Evolutionary conservation across 257 asterid species (phyloP).

Genomic region (Lithospermum erythrorhizon): DNA sequence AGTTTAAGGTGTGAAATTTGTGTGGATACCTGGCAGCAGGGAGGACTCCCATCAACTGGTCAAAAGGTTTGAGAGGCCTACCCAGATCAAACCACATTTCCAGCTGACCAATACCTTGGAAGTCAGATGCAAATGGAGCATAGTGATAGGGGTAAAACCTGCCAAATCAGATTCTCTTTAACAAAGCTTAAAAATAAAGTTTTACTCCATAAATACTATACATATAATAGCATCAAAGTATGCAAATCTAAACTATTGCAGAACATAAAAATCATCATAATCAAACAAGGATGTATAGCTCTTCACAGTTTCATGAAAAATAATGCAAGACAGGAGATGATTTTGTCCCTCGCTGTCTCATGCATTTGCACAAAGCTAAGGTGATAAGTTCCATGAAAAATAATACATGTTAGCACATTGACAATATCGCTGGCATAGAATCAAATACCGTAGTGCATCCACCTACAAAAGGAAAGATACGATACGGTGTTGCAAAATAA

Average conservation of each 20-base stretch:
- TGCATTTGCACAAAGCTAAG: neutral
- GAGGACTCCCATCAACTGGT: constrained; percentile 64
- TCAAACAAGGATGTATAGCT: neutral
- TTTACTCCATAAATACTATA: neutral
- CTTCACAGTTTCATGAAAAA: no score
- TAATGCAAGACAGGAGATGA: neutral
- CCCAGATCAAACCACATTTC: constrained; percentile 40
- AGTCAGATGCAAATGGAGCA: constrained; percentile 70
- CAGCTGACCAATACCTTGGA: constrained; percentile 30
- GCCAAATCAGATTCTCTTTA: constrained; percentile 5
- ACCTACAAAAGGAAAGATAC: neutral
- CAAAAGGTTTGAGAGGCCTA: constrained; percentile 55
- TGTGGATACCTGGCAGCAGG: constrained; percentile 60
- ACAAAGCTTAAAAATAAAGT: neutral
- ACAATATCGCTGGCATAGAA: no score
- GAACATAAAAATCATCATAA: neutral
- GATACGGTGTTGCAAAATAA: no score
- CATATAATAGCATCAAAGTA: no score
- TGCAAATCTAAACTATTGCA: neutral
- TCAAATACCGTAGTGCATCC: no score
- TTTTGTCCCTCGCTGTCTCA: neutral
- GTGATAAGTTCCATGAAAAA: neutral
- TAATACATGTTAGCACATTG: no score
- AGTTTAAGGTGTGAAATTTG: neutral
- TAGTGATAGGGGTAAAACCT: constrained; percentile 69